Evolutionary conservation across 768 basidiomycete genomes (phyloP), one percentile per base, ranked within the genome.

Genomic region (Collybia sp.): DNA sequence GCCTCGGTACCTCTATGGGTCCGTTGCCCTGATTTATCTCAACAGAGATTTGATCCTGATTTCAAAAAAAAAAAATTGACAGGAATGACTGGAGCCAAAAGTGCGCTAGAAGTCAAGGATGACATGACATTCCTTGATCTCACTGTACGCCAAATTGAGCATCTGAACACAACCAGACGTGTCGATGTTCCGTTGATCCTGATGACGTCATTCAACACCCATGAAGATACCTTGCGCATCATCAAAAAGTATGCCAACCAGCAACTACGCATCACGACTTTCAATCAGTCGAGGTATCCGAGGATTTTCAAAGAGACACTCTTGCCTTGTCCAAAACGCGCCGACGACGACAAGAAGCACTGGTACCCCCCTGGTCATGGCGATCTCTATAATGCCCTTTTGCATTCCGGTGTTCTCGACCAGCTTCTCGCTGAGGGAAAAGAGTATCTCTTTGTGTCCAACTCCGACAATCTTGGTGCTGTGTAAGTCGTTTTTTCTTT

Each of bases 361-460:
- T 97, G 94, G 93, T 97, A 96, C 76, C 93, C 94, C 45, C 91
- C 94, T 42, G 93, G 94, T 55, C 94, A 97, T 72, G 93, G 94
- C 63, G 93, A 97, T 67, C 71, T 97, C 59, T 97, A 93, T 72
- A 92, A 94, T 57, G 91, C 93, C 31, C 75, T 97, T 52, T 68
- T 81, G 58, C 93, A 93, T 68, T 91, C 88, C 17, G 93, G 94
- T 52, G 82, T 93, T 43, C 77, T 98, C 52, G 91, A 95, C 61
- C 85, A 90, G 68, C 79, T 97, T 36, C 69, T 97, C 45, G 72
- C 85, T 10, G 87, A 90, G 53, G 94, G 94, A 66, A 96, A 95
- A 66, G 92, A 97, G 70, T 97, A 95, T 70, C 80, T 96, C 56
- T 97, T 96, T 62, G 90, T 93, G 44, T 95, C 93, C 66, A 97